These are phyloP conservation scores for Lodderomyces margitis DNA, from an alignment of 1,139 yeast genomes.

Conservation along the genomic window DNA sequence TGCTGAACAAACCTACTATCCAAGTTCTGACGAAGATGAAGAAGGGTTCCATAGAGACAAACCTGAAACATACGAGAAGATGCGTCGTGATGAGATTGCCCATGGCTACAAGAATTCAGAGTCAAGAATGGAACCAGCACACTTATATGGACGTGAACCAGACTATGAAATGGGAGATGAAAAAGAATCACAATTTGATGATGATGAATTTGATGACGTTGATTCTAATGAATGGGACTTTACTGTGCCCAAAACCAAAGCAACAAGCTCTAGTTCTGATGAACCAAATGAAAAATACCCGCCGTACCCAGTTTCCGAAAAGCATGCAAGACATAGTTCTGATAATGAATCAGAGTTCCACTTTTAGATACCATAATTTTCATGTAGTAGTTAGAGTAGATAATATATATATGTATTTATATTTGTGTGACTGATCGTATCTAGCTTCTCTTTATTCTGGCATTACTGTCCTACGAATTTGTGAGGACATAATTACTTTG, in stretches of 20 bases:
- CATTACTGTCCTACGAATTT: too few species aligned
- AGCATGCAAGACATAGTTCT: conserved; percentile 9
- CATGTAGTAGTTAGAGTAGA: not conserved
- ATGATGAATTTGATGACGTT: conserved; percentile 14
- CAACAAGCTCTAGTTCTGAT: conserved; percentile 9
- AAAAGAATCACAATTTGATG: not conserved
- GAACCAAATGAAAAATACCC: conserved; percentile 11
- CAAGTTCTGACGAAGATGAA: conserved; percentile 23
- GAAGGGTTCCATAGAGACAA: conserved; percentile 18
- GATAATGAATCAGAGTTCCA: conserved; percentile 20
- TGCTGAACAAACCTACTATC: conserved; percentile 35
- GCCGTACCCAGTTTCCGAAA: conserved; percentile 16
- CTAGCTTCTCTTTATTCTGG: too few species aligned
- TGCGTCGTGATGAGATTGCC: conserved; percentile 9
- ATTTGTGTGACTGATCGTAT: too few species aligned
- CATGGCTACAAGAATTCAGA: conserved; percentile 8
- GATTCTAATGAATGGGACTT: conserved; percentile 15
- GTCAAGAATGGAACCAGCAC: conserved; percentile 6
- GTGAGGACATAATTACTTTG: too few species aligned
- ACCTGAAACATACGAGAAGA: conserved; percentile 15
- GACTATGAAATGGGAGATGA: conserved; percentile 3
- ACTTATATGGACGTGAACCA: not conserved
- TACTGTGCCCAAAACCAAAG: conserved; percentile 7
- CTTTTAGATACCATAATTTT: conserved; percentile 12
- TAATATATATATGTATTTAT: too few species aligned